Conservation (phyloP, 1,139 yeast genomes). For the Yamadazyma atmosphaerica region DNA sequence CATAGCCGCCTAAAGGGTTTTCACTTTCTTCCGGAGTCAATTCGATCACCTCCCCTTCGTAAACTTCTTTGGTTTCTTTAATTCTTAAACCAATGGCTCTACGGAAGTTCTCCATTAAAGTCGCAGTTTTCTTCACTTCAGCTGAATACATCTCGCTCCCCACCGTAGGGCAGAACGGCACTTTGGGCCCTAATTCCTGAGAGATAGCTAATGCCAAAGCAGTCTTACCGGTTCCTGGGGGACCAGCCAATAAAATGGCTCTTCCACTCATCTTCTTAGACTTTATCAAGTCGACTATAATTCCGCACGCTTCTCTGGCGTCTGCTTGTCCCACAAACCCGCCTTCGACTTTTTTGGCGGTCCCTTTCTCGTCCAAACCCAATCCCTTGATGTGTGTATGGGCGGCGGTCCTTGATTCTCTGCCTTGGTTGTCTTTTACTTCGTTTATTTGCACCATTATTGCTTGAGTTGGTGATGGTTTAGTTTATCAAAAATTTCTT, state of each 20-base stretch:
- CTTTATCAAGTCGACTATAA: slow-evolving; percentile 90
- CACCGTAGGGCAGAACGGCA: slow-evolving; percentile 96
- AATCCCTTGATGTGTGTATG: slow-evolving; percentile 96
- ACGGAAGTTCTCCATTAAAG: slow-evolving; percentile 95
- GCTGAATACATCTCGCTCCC: slow-evolving; percentile 96
- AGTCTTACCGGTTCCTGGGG: slow-evolving; percentile 98
- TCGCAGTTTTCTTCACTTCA: slow-evolving; percentile 96
- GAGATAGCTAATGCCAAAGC: slow-evolving; percentile 95
- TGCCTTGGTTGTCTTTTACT: slow-evolving; percentile 55
- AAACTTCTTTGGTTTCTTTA: slow-evolving; percentile 96
- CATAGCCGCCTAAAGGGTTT: slow-evolving; percentile 96
- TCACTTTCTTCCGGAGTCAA: slow-evolving; percentile 96
- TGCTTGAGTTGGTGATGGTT: slow-evolving; percentile 1
- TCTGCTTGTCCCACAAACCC: slow-evolving; percentile 95
- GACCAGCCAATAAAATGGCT: slow-evolving; percentile 94
- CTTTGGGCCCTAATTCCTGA: slow-evolving; percentile 97
- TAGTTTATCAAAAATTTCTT: not conserved
- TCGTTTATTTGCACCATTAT: slow-evolving; percentile 83
- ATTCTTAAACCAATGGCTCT: slow-evolving; percentile 94
- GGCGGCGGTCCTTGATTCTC: slow-evolving; percentile 87
- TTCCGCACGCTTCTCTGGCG: slow-evolving; percentile 98
- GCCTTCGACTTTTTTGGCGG: slow-evolving; percentile 82
- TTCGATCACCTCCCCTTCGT: slow-evolving; percentile 98
- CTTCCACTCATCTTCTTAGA: slow-evolving; percentile 93
- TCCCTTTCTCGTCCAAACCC: slow-evolving; percentile 89